A percentile compares a stretch with the other conserved stretches of the same genome.
Conservation (phyloP, 1,284 basidiomycete genomes). For the Sanguinoderma infundibulare region DNA sequence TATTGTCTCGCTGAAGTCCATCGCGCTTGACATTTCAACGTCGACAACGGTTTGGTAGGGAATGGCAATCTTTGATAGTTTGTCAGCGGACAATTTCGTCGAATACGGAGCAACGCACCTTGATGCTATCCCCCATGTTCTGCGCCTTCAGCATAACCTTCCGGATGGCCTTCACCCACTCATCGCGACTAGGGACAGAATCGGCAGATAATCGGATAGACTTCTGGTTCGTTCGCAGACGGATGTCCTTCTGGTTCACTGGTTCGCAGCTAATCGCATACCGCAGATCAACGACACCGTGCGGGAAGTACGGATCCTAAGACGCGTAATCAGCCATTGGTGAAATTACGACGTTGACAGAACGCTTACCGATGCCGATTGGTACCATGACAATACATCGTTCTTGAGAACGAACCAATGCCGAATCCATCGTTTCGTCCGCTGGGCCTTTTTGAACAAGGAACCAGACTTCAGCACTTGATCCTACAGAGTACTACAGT, state of each 20-base stretch:
- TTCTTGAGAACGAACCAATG: constrained; percentile 96
- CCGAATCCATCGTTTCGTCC: constrained; percentile 88
- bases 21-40: constrained; percentile 84
- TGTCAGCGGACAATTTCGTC: neutral
- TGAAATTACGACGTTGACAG: neutral
- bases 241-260: constrained; percentile 73
- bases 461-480: constrained; percentile 88
- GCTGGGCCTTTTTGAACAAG: constrained; percentile 81
- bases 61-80: constrained; percentile 77
- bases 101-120: constrained; percentile 48
- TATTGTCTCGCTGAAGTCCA: constrained; percentile 95
- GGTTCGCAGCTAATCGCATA: constrained; percentile 91
- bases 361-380: constrained; percentile 78
- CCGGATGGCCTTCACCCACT: constrained; percentile 93
- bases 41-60: constrained; percentile 90
- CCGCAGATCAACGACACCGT: constrained; percentile 92
- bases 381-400: constrained; percentile 93
- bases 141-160: constrained; percentile 95
- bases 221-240: constrained; percentile 81
- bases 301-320: constrained; percentile 95
- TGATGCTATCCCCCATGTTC: constrained; percentile 94
- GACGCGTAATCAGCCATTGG: neutral
- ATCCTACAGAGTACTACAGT: too few species aligned
- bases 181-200: constrained; percentile 79
- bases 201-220: constrained; percentile 77